Conservation (phyloP, 1,284 basidiomycete species). For the Exsudoporus floridanus region DNA sequence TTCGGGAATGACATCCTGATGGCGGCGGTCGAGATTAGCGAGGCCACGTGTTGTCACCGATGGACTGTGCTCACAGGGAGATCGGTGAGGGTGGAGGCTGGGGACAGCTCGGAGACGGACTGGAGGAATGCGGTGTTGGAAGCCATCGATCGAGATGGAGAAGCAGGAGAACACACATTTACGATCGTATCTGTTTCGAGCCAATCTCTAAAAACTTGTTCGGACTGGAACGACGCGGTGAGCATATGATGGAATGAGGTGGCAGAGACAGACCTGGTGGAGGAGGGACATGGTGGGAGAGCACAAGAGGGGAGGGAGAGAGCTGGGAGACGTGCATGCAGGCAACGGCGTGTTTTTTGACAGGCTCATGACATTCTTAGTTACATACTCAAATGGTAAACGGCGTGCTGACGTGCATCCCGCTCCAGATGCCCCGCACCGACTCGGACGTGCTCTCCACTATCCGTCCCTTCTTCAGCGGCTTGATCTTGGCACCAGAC, state of each 20-base stretch:
- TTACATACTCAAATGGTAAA: constrained; percentile 32
- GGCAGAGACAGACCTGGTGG: background rate
- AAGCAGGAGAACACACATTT: constrained; percentile 22
- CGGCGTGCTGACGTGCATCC: constrained; percentile 67
- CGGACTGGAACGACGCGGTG: constrained; percentile 4
- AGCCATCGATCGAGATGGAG: background rate
- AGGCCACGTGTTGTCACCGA: constrained; percentile 19
- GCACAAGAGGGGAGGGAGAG: background rate
- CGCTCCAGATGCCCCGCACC: constrained; percentile 83
- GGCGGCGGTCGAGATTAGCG: constrained; percentile 25
- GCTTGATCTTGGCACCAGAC: constrained; percentile 79
- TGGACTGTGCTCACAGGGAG: constrained; percentile 30
- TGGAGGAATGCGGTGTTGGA: constrained; percentile 4
- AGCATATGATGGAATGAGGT: background rate
- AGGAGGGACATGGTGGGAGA: constrained; percentile 16
- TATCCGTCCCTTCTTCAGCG: constrained; percentile 63
- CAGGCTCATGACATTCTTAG: constrained; percentile 14
- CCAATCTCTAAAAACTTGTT: background rate
- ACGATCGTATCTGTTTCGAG: constrained; percentile 19
- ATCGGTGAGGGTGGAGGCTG: constrained; percentile 23
- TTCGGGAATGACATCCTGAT: constrained; percentile 32
- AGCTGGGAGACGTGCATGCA: constrained; percentile 18
- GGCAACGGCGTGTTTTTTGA: constrained; percentile 37
- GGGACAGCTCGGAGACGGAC: constrained; percentile 25
- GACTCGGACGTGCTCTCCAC: constrained; percentile 79